Evolutionary conservation across 176 grass and related monocot species (phyloP), one percentile per base, ranked within the genome.

Genomic region (Puccinellia tenuiflora): DNA sequence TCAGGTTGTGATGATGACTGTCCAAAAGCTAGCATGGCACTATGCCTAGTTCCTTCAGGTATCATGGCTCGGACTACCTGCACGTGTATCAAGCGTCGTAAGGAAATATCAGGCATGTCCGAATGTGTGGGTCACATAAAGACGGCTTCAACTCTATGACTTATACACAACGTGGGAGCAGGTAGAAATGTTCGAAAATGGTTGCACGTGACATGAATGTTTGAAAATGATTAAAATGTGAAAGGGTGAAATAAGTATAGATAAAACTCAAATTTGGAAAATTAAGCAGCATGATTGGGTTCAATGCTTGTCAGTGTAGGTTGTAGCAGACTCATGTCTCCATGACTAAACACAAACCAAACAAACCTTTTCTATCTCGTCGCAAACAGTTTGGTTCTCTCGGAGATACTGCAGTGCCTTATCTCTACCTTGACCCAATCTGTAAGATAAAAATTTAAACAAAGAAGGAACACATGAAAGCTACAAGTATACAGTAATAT

Each of bases 281-380:
- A 29, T 25, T 14, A 63, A 61, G 25, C 10, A 22, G 22, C 38
- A 51, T n/a, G 66, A 56, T 17, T 52, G 30, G 4, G 25, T 68
- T 81, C 14, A 18, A 50, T 42, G 20, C 5, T 89, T 70, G 20
- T 74, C 53, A 55, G 57, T 17, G 26, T 30, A 62, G 11, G 65
- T 6, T 52, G 21, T 82, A 39, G 54, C 35, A 56, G 11, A 53
- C 16, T 63, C 17, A 57, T 73, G 76, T 51, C 75, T 61, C 57
- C 28, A 79, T 33, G 47, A 33, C 14, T 45, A 78, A 79, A 57
- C 48, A 54, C 26, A 71, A 73, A 55, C 21, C 25, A 35, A 79
- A 24, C 75, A 81, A 81, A 96, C 96, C 93, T 99, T 96, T 90
- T 96, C 96, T 88, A 99, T 90, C 81, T 99, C 96, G 35, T 76